A percentile compares a stretch with the other conserved stretches of the same genome.
Evolutionary conservation across 495 filamentous ascomycete species (phyloP).

Genomic region (Penicillium bialowiezense): DNA sequence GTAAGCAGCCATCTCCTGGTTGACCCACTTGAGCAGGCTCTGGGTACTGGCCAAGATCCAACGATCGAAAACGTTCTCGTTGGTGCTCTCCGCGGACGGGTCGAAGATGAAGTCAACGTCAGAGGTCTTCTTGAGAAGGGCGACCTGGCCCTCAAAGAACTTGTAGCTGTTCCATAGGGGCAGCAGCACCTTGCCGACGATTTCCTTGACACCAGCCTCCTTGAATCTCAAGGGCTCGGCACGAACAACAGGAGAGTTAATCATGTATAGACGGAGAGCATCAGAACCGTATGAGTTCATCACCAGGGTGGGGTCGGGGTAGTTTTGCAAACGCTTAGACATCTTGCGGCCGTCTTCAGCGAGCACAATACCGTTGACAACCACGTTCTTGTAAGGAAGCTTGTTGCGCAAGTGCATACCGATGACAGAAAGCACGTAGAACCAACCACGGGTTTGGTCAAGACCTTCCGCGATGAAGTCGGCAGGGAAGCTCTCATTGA

Average conservation of each 20-base stretch:
- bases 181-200: constrained; percentile 88
- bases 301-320: constrained; percentile 82
- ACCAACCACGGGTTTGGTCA: constrained; percentile 95
- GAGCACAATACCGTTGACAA: constrained; percentile 95
- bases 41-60: constrained; percentile 96
- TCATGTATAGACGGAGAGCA: constrained; percentile 89
- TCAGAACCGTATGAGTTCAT: constrained; percentile 92
- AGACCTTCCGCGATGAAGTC: constrained; percentile 98
- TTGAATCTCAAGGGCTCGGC: constrained; percentile 91
- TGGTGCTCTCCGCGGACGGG: constrained; percentile 65
- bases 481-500: constrained; percentile 81
- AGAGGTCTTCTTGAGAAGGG: constrained; percentile 85
- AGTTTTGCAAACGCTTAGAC: constrained; percentile 97
- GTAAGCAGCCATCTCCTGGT: constrained; percentile 92
- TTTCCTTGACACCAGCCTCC: constrained; percentile 90
- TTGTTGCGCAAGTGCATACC: constrained; percentile 87
- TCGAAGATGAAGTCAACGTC: constrained; percentile 77
- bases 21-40: constrained; percentile 86
- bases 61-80: constrained; percentile 92
- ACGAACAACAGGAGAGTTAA: constrained; percentile 95
- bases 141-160: constrained; percentile 96
- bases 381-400: constrained; percentile 92
- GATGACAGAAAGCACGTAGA: constrained; percentile 89
- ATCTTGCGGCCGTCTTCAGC: constrained; percentile 98
- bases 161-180: constrained; percentile 98